phyloP scores from a whole-genome alignment of 2,329 filamentous ascomycete species.

The Trichothecium sympodiale region DNA sequence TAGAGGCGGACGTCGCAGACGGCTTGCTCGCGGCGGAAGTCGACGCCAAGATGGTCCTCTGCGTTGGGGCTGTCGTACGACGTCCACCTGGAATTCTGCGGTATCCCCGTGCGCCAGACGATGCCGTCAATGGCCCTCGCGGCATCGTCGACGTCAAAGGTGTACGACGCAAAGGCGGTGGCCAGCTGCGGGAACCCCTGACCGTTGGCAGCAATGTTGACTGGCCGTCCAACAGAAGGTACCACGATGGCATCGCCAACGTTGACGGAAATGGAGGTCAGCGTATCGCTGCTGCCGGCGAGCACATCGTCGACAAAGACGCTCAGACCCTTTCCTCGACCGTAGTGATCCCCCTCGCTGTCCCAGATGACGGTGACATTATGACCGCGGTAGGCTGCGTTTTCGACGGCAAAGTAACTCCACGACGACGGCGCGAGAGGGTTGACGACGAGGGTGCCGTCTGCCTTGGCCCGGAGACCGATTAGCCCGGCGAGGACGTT shows the following conservation, averaged over 20 bases:
- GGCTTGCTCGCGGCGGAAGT: slow-evolving; percentile 12
- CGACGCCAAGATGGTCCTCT: slow-evolving; percentile 15
- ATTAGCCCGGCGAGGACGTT: slow-evolving; percentile 31
- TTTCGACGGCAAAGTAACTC: slow-evolving; percentile 30
- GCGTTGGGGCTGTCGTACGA: slow-evolving; percentile 20
- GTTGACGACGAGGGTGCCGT: slow-evolving; percentile 23
- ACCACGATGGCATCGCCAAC: no score
- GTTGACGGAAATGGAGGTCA: no score
- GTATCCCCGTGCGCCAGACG: slow-evolving; percentile 25
- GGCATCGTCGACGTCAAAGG: slow-evolving; percentile 17
- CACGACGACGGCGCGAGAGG: slow-evolving; percentile 25
- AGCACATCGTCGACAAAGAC: slow-evolving; percentile 23
- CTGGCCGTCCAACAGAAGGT: neutral
- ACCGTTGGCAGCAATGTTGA: slow-evolving; percentile 31
- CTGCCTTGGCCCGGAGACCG: slow-evolving; percentile 25
- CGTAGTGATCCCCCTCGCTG: slow-evolving; percentile 23
- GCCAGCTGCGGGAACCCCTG: slow-evolving; percentile 18
- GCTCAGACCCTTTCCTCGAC: slow-evolving; percentile 18
- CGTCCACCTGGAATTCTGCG: slow-evolving; percentile 26
- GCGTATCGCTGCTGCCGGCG: neutral
- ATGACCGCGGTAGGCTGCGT: slow-evolving; percentile 29
- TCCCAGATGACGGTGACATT: slow-evolving; percentile 29
- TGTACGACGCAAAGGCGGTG: slow-evolving; percentile 18
- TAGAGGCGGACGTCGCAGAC: slow-evolving; percentile 20
- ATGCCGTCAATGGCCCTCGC: slow-evolving; percentile 30